A percentile compares a stretch with the other conserved stretches of the same genome.
Conservation (phyloP, 441 rosid species). For the Brassica balearica region DNA sequence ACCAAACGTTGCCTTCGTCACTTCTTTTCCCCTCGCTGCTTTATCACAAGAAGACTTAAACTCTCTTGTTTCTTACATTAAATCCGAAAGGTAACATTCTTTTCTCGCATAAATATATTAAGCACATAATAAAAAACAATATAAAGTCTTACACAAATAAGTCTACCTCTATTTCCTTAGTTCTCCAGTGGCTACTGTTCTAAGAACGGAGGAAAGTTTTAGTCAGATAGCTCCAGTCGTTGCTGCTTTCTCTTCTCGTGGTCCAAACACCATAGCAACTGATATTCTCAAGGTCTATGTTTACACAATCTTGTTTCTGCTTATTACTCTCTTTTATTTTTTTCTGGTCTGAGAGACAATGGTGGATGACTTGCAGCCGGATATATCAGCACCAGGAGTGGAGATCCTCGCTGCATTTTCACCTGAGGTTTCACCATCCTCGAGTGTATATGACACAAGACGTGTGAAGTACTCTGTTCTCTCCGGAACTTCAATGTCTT, state of each 20-base stretch:
- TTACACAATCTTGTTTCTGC: neutral
- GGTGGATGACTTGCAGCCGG: conserved; percentile 41
- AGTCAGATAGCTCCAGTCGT: conserved; percentile 41
- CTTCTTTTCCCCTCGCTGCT: conserved; percentile 32
- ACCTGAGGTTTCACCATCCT: conserved; percentile 1
- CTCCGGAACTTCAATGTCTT: conserved; percentile 65
- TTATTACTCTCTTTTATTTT: neutral
- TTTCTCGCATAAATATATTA: neutral
- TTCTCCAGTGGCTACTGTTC: conserved; percentile 36
- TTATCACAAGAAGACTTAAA: conserved; percentile 14
- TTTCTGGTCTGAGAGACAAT: neutral
- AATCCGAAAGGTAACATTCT: conserved; percentile 16
- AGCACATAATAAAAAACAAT: too few relatives aligned
- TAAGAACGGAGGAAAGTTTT: conserved; percentile 35
- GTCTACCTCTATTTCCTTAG: conserved; percentile 21
- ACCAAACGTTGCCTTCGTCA: neutral
- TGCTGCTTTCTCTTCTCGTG: conserved; percentile 29
- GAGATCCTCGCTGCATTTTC: conserved; percentile 57
- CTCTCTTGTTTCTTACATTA: conserved; percentile 19
- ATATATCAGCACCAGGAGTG: conserved; percentile 59
- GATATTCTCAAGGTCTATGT: conserved; percentile 23
- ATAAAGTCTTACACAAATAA: neutral
- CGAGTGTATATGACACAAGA: neutral
- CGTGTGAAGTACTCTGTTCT: conserved; percentile 31
- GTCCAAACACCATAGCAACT: conserved; percentile 25